These are phyloP conservation scores for Phytopythium cucurbitacearum DNA, from an alignment of 352 stramenopile species.

Conservation along the genomic window DNA sequence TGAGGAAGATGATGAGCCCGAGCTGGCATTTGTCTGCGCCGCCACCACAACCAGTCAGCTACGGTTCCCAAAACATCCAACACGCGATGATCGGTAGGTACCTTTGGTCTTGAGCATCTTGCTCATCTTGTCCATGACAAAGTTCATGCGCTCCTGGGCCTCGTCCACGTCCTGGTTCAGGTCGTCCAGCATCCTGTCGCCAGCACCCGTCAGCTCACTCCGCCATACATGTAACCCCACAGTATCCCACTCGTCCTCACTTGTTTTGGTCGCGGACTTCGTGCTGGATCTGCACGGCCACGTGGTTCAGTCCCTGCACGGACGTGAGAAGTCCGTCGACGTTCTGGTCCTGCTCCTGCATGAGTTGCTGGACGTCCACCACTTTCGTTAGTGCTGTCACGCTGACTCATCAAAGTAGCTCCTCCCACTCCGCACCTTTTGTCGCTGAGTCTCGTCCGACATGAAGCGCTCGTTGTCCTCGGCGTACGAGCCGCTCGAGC, in stretches of 20 bases:
- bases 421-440: slow-evolving; percentile 24
- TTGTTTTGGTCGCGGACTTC: slow-evolving; percentile 76
- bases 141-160: slow-evolving; percentile 77
- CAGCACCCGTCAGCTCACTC: slow-evolving; percentile 1
- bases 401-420: slow-evolving; percentile 2
- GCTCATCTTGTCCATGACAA: slow-evolving; percentile 77
- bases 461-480: slow-evolving; percentile 60
- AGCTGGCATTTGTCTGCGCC: slow-evolving; percentile 70
- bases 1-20: slow-evolving; percentile 67
- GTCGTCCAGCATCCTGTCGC: slow-evolving; percentile 71
- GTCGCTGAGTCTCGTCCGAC: slow-evolving; percentile 46
- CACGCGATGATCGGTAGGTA: slow-evolving; percentile 8
- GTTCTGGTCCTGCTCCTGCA: slow-evolving; percentile 62
- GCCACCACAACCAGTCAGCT: slow-evolving; percentile 3
- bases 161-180: slow-evolving; percentile 68
- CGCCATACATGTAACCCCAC: too few relatives aligned
- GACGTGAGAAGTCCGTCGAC: slow-evolving; percentile 52
- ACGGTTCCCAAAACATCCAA: too few relatives aligned
- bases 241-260: slow-evolving; percentile 16
- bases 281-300: slow-evolving; percentile 69
- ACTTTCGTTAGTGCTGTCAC: not conserved
- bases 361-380: slow-evolving; percentile 38
- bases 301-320: slow-evolving; percentile 48
- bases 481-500: not conserved
- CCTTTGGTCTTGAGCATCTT: slow-evolving; percentile 80